Conservation (phyloP, 192 early-diverging fungal genomes). For the Physocladia obscura region DNA sequence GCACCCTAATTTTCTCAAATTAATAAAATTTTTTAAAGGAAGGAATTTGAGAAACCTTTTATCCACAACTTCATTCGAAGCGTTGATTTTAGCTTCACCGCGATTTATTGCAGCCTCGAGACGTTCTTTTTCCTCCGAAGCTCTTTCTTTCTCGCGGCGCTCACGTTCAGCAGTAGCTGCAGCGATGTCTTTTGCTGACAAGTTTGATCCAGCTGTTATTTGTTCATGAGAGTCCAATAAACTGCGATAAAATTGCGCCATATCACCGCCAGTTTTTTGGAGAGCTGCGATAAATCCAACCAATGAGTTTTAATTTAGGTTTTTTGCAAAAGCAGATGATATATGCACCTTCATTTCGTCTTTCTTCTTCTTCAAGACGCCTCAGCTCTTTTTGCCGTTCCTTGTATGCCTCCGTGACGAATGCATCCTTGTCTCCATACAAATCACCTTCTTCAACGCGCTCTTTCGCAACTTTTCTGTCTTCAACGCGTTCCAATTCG, state of each 20-base stretch:
- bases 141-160: conserved; percentile 18
- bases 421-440: conserved; percentile 76
- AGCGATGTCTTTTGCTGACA: conserved; percentile 33
- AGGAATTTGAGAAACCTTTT: conserved; percentile 49
- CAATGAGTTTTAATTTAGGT: background rate
- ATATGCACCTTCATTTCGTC: conserved; percentile 48
- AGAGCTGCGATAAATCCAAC: background rate
- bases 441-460: conserved; percentile 69
- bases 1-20: conserved; percentile 41
- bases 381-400: conserved; percentile 64
- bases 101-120: conserved; percentile 28
- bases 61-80: conserved; percentile 72
- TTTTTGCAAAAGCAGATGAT: background rate
- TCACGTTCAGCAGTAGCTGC: conserved; percentile 31
- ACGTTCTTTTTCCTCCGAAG: conserved; percentile 43
- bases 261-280: conserved; percentile 32
- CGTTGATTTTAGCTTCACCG: conserved; percentile 60
- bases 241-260: conserved; percentile 63
- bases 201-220: conserved; percentile 17
- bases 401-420: conserved; percentile 74
- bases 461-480: conserved; percentile 69
- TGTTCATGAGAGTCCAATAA: conserved; percentile 56
- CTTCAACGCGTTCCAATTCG: conserved; percentile 67
- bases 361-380: conserved; percentile 59
- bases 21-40: background rate